A percentile compares a stretch with the other conserved stretches of the same genome.
Conservation (phyloP, 495 filamentous ascomycete genomes). For the Lepidopterella palustris region DNA sequence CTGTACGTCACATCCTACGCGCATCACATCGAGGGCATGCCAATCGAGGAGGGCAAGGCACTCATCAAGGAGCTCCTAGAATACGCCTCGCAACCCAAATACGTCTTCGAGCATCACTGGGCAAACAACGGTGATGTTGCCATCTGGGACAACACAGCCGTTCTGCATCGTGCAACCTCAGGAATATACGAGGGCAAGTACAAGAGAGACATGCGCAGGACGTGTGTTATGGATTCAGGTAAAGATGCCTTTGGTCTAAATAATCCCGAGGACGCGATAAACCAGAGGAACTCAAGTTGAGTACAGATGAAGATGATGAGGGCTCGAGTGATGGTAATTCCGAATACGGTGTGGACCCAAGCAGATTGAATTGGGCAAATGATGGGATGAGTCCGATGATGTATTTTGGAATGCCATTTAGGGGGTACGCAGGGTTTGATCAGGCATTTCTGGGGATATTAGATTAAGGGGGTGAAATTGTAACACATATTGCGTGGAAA, state of each 20-base stretch:
- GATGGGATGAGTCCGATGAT: background rate
- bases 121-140: constrained; percentile 45
- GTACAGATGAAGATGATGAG: background rate
- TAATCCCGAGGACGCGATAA: constrained; percentile 5
- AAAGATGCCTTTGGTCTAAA: constrained; percentile 23
- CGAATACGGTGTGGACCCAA: background rate
- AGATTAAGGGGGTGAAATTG: no score
- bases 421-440: background rate
- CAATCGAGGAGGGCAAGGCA: constrained; percentile 32
- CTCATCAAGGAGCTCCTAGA: constrained; percentile 42
- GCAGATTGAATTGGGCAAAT: background rate
- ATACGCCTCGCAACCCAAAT: constrained; percentile 47
- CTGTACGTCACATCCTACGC: constrained; percentile 51
- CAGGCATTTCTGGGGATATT: background rate
- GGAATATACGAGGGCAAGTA: constrained; percentile 48
- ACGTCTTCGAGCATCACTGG: constrained; percentile 46
- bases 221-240: constrained; percentile 41
- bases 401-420: background rate
- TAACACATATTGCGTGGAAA: no score
- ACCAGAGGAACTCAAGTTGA: constrained; percentile 7
- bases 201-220: constrained; percentile 48
- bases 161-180: constrained; percentile 47
- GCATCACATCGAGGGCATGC: constrained; percentile 50
- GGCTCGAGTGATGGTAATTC: background rate
- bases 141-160: constrained; percentile 55